Percentiles rank a stretch among this genome's conserved stretches.
Conservation (phyloP, 495 filamentous ascomycete species). For the Podospora australis region DNA sequence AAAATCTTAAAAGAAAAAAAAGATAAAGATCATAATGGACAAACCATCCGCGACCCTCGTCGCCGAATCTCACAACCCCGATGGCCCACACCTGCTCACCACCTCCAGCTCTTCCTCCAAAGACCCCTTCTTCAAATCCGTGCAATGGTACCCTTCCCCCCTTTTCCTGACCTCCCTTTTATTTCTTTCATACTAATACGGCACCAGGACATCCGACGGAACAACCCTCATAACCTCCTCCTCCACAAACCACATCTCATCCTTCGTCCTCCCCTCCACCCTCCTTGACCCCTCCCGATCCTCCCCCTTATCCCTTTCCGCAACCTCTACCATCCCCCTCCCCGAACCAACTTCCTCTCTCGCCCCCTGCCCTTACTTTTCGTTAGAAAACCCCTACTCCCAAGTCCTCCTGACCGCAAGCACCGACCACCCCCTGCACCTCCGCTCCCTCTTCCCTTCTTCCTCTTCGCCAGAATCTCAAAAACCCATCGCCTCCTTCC, state of each 20-base stretch:
- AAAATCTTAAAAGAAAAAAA: too few relatives aligned
- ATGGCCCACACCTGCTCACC: constrained; percentile 10
- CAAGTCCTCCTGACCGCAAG: constrained; percentile 62
- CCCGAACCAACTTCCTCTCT: constrained; percentile 67
- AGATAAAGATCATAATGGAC: constrained; percentile 11
- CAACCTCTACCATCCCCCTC: constrained; percentile 55
- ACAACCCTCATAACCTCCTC: constrained; percentile 72
- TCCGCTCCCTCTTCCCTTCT: constrained; percentile 41
- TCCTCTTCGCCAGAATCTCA: constrained; percentile 24
- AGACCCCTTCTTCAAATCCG: constrained; percentile 29
- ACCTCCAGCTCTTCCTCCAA: not conserved
- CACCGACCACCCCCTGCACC: constrained; percentile 68
- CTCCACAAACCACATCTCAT: constrained; percentile 59
- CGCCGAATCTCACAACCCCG: constrained; percentile 11
- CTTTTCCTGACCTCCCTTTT: not conserved
- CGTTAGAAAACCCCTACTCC: constrained; percentile 56
- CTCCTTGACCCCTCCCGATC: constrained; percentile 52
- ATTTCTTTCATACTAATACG: constrained; percentile 4
- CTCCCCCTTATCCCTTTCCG: constrained; percentile 43
- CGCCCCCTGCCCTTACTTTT: constrained; percentile 66
- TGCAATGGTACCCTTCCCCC: constrained; percentile 25
- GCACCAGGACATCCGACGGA: constrained; percentile 63
- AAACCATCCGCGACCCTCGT: constrained; percentile 20
- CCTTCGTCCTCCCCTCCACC: constrained; percentile 66
- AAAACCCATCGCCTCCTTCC: constrained; percentile 58